These are phyloP conservation scores for Paramecium octaurelia DNA, from an alignment of 73 alveolate genomes.

Conservation along the genomic window DNA sequence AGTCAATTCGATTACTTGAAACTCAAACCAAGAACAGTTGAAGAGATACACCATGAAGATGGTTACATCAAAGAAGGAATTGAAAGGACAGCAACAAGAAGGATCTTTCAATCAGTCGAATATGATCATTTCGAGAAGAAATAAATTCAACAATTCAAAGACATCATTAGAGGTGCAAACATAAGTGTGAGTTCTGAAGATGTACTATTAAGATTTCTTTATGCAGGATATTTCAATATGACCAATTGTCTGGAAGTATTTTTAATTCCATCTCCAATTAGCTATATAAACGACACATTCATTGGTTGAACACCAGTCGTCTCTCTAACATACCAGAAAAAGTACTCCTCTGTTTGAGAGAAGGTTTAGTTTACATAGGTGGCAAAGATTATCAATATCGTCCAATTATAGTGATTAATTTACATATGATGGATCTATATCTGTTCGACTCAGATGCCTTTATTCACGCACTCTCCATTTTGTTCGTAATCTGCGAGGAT, in stretches of 20 bases:
- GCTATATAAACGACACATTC: constrained; percentile 15
- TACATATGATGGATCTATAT: constrained; percentile 18
- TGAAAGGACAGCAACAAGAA: background rate
- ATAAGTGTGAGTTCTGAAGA: background rate
- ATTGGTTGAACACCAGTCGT: constrained; percentile 23
- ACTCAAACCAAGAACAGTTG: background rate
- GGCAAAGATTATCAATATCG: constrained; percentile 42
- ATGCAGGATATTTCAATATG: constrained; percentile 44
- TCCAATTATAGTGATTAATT: background rate
- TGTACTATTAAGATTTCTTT: constrained; percentile 12
- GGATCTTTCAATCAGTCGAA: background rate
- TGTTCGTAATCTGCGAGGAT: constrained; percentile 33
- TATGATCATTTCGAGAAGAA: constrained; percentile 41
- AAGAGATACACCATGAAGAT: constrained; percentile 30
- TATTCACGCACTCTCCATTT: background rate
- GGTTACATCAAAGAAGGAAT: constrained; percentile 1
- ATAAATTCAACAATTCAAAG: constrained; percentile 2
- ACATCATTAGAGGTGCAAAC: background rate
- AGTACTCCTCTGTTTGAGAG: background rate
- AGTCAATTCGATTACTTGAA: constrained; percentile 9
- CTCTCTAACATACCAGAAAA: background rate
- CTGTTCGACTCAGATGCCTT: constrained; percentile 28
- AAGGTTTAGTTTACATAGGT: constrained; percentile 22
- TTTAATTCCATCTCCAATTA: background rate
- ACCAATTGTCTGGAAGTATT: constrained; percentile 27